A percentile compares a stretch with the other conserved stretches of the same genome.
Conservation (phyloP, 192 early-diverging fungal genomes). For the Fimicolochytrium jonesii region DNA sequence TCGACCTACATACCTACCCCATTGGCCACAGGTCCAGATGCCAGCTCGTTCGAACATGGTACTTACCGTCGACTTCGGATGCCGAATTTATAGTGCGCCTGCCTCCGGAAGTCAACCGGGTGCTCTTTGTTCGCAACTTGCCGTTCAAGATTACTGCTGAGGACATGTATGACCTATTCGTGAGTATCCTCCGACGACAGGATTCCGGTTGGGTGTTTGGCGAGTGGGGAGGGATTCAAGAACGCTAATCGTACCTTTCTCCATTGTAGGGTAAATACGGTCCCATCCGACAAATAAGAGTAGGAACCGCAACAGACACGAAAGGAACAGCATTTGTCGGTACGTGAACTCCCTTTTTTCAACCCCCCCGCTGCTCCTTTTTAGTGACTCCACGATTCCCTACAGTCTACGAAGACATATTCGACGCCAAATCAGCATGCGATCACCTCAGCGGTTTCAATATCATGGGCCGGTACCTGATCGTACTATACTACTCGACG, state of each 20-base stretch:
- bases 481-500: conserved; percentile 87
- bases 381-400: neutral
- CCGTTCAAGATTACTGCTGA: conserved; percentile 95
- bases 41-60: neutral
- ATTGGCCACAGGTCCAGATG: neutral
- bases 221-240: no score
- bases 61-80: neutral
- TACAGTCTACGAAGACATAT: conserved; percentile 92
- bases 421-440: conserved; percentile 95
- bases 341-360: conserved; percentile 14
- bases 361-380: neutral
- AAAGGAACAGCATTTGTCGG: conserved; percentile 91
- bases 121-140: conserved; percentile 90
- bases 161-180: conserved; percentile 97
- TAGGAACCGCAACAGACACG: conserved; percentile 81
- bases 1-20: neutral
- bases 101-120: conserved; percentile 92
- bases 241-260: no score
- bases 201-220: no score
- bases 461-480: conserved; percentile 87
- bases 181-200: no score
- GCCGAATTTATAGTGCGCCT: conserved; percentile 56
- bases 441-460: conserved; percentile 97
- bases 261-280: conserved; percentile 66
- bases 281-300: conserved; percentile 87